phyloP scores from a whole-genome alignment of 1,284 basidiomycete species.

The Pterulicium gracile region DNA sequence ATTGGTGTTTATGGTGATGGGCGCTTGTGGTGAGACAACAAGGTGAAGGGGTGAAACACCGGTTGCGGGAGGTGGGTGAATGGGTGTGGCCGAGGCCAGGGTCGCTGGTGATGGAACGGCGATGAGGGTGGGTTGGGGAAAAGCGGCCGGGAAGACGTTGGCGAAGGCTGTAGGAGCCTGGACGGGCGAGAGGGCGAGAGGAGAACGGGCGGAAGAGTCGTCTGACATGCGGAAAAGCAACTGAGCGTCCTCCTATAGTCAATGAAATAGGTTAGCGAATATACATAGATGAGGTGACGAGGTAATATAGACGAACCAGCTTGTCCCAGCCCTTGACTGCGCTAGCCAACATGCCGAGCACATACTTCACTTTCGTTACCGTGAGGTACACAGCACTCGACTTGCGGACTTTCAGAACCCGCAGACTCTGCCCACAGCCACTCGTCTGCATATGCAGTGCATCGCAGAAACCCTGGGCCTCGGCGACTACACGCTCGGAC shows the following conservation, averaged over 20 bases:
- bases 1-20: neutral
- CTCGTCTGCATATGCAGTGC: neutral
- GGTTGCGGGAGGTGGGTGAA: constrained; percentile 6
- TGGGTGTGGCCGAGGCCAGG: constrained; percentile 4
- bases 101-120: constrained; percentile 12
- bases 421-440: neutral
- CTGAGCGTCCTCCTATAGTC: constrained; percentile 29
- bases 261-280: constrained; percentile 6
- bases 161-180: too few relatives aligned
- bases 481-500: neutral
- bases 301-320: constrained; percentile 26
- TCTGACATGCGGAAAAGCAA: constrained; percentile 37
- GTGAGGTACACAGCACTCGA: constrained; percentile 37
- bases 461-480: neutral
- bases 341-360: constrained; percentile 32
- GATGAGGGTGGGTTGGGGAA: neutral
- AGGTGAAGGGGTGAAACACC: constrained; percentile 5
- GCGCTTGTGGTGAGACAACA: neutral
- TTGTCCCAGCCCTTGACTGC: constrained; percentile 30
- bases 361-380: constrained; percentile 28
- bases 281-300: neutral
- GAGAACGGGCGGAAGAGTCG: constrained; percentile 14
- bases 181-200: neutral
- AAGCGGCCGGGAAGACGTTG: neutral
- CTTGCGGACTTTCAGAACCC: constrained; percentile 26